phyloP scores from a whole-genome alignment of 1,284 basidiomycete genomes.

The Phellopilus nigrolimitatus region DNA sequence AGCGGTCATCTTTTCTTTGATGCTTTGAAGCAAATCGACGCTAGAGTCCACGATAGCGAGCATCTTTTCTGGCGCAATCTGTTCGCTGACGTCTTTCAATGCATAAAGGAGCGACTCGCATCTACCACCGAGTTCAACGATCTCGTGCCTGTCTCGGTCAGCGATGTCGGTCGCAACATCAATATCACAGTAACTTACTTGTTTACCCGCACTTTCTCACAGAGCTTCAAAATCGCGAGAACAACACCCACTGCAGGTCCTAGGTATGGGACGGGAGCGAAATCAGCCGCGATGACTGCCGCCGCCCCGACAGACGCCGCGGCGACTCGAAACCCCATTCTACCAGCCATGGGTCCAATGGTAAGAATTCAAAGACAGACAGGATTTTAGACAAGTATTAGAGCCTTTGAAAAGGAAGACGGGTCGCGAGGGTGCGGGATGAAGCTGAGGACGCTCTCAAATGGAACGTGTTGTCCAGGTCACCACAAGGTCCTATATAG shows the following conservation, averaged over 20 bases:
- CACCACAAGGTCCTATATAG: not conserved
- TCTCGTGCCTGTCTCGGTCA: slow-evolving; percentile 33
- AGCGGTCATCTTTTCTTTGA: slow-evolving; percentile 35
- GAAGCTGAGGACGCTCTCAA: too few relatives aligned
- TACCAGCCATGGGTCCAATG: slow-evolving; percentile 5
- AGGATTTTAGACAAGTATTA: too few relatives aligned
- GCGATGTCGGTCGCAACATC: slow-evolving; percentile 5
- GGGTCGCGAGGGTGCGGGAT: too few relatives aligned
- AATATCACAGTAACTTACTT: slow-evolving; percentile 32
- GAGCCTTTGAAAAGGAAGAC: too few relatives aligned
- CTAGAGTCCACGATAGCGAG: slow-evolving; percentile 25
- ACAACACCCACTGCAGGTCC: slow-evolving; percentile 37
- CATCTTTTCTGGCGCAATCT: slow-evolving; percentile 26
- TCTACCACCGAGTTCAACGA: slow-evolving; percentile 39
- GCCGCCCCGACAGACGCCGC: slow-evolving; percentile 30
- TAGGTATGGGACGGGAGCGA: slow-evolving; percentile 46
- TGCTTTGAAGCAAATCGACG: slow-evolving; percentile 32
- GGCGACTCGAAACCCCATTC: slow-evolving; percentile 3
- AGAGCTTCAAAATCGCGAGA: slow-evolving; percentile 38
- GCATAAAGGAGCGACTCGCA: slow-evolving; percentile 35
- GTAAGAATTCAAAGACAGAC: too few relatives aligned
- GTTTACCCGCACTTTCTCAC: slow-evolving; percentile 44
- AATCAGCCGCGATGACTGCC: slow-evolving; percentile 41
- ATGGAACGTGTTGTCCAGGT: too few relatives aligned
- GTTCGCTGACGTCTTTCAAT: slow-evolving; percentile 28